Percentiles rank a stretch among this genome's conserved stretches.
Evolutionary conservation across 2,329 filamentous ascomycete genomes (phyloP).

Genomic region (Aspergillus sp.): DNA sequence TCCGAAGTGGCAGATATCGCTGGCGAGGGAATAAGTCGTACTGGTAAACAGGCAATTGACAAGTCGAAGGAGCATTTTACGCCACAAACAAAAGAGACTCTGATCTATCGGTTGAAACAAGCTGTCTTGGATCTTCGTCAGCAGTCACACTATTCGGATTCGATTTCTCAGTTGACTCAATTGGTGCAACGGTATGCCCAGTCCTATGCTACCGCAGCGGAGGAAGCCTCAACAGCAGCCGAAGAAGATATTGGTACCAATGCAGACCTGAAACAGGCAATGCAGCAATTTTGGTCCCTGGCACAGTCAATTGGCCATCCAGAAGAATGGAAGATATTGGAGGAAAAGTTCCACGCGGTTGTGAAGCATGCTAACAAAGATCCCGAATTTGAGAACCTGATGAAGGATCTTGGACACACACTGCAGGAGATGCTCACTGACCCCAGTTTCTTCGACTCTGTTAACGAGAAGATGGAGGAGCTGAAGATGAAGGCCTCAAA

Average conservation of each 20-base stretch:
- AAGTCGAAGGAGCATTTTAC: constrained; percentile 69
- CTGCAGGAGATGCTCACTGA: constrained; percentile 78
- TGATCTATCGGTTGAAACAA: constrained; percentile 69
- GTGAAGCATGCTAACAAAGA: constrained; percentile 69
- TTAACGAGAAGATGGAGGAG: constrained; percentile 58
- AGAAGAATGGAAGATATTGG: constrained; percentile 68
- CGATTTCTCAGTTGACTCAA: constrained; percentile 68
- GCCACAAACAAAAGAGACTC: constrained; percentile 64
- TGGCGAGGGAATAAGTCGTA: constrained; percentile 30
- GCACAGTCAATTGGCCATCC: constrained; percentile 71
- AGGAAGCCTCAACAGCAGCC: constrained; percentile 59
- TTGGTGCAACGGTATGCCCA: constrained; percentile 72
- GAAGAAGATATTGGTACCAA: constrained; percentile 69
- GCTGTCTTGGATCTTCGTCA: constrained; percentile 67
- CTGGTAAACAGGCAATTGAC: constrained; percentile 53
- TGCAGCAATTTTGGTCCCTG: constrained; percentile 74
- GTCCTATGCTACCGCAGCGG: constrained; percentile 66
- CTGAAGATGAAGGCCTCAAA: constrained; percentile 51
- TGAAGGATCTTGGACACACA: constrained; percentile 65
- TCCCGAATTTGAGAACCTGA: constrained; percentile 72
- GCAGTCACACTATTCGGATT: constrained; percentile 75
- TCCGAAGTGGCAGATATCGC: constrained; percentile 45
- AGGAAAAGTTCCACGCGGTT: constrained; percentile 61
- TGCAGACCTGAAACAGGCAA: constrained; percentile 64
- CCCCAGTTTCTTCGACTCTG: constrained; percentile 75